phyloP scores from a whole-genome alignment of 2,329 filamentous ascomycete genomes.

The Penicillium griseofulvum region DNA sequence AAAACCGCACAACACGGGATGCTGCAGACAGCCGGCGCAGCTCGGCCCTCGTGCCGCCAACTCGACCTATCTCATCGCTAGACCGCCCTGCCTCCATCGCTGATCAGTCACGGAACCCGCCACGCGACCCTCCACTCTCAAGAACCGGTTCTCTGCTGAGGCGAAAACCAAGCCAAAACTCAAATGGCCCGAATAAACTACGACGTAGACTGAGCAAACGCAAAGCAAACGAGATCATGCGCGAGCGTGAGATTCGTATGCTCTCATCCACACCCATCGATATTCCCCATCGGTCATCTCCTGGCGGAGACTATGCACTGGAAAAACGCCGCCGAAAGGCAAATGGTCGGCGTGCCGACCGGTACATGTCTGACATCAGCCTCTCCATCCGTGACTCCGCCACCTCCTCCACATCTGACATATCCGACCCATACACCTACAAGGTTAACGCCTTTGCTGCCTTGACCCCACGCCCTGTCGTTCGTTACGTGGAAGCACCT shows the following conservation, averaged over 20 bases:
- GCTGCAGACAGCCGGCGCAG: conserved; percentile 20
- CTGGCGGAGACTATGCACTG: conserved; percentile 53
- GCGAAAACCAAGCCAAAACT: conserved; percentile 58
- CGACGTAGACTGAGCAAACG: conserved; percentile 75
- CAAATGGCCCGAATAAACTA: conserved; percentile 52
- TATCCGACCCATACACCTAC: conserved; percentile 73
- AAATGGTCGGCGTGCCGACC: conserved; percentile 56
- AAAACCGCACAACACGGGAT: conserved; percentile 30
- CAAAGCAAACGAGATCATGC: conserved; percentile 69
- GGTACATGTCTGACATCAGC: conserved; percentile 69
- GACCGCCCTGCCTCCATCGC: conserved; percentile 23
- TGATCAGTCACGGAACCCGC: conserved; percentile 15
- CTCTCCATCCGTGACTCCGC: conserved; percentile 72
- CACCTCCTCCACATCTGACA: conserved; percentile 71
- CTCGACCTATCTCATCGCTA: conserved; percentile 19
- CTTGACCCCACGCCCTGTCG: conserved; percentile 80
- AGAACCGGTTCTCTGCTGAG: conserved; percentile 50
- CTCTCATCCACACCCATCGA: conserved; percentile 71
- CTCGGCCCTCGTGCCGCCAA: conserved; percentile 12
- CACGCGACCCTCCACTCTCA: conserved; percentile 40
- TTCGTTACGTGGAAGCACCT: conserved; percentile 69
- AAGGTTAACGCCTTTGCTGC: conserved; percentile 75
- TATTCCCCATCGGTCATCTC: conserved; percentile 58
- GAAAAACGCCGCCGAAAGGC: conserved; percentile 58
- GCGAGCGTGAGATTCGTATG: conserved; percentile 84